A percentile compares a stretch with the other conserved stretches of the same genome.
Evolutionary conservation across 108 stramenopile genomes (phyloP).

Genomic region (Cyclotella baltica): DNA sequence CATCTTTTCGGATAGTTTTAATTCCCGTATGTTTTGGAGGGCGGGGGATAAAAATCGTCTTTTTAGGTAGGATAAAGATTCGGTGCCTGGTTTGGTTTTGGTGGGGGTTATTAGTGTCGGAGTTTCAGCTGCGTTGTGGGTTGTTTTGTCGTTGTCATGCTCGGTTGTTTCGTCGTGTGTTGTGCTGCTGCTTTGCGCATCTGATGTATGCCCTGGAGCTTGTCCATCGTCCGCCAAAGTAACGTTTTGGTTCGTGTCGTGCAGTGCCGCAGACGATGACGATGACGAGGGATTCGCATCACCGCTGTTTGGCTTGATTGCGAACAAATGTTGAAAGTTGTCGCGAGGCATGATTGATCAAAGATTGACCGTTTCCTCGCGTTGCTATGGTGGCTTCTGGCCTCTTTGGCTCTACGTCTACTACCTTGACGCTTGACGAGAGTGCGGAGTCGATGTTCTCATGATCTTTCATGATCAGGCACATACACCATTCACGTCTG

Average conservation of each 20-base stretch:
- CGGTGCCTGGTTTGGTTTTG: constrained; percentile 29
- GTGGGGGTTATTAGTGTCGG: not conserved
- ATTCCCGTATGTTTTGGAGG: constrained; percentile 5
- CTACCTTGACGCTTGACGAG: too few relatives aligned
- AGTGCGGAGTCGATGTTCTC: too few relatives aligned
- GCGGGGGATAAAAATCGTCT: constrained; percentile 15
- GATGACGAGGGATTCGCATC: not conserved
- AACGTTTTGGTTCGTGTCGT: too few relatives aligned
- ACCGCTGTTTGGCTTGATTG: not conserved
- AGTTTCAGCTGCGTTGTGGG: not conserved
- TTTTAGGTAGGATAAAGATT: constrained; percentile 41
- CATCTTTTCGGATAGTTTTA: constrained; percentile 7
- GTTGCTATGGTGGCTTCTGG: not conserved
- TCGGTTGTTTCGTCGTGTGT: not conserved
- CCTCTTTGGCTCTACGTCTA: not conserved
- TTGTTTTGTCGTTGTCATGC: not conserved
- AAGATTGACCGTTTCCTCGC: too few relatives aligned
- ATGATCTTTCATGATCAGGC: too few relatives aligned
- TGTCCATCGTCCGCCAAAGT: too few relatives aligned
- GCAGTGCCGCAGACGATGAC: not conserved
- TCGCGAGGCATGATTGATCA: constrained; percentile 14
- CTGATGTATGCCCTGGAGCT: too few relatives aligned
- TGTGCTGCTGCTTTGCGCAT: too few relatives aligned
- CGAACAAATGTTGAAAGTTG: constrained; percentile 26
- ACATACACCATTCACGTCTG: too few relatives aligned